These are phyloP conservation scores for Ochromonadaceae sp. DNA, from an alignment of 352 stramenopile genomes.

Conservation along the genomic window DNA sequence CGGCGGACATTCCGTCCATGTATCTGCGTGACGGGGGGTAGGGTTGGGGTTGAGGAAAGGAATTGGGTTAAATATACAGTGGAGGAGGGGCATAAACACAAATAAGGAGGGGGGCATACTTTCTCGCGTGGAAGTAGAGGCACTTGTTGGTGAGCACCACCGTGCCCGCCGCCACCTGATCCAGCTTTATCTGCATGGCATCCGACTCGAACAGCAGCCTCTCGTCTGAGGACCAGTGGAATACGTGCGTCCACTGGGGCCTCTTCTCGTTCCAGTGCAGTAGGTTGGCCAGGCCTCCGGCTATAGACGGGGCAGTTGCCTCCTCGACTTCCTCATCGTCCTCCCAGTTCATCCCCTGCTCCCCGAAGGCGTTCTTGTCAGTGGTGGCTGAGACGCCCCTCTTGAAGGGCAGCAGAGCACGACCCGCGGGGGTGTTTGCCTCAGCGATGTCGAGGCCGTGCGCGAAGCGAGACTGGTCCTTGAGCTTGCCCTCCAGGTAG, in stretches of 20 bases:
- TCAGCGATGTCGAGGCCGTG: neutral
- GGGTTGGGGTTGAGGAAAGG: too few species aligned
- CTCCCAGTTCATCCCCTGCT: too few species aligned
- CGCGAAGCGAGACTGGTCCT: neutral
- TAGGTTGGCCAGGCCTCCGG: too few species aligned
- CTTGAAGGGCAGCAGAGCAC: too few species aligned
- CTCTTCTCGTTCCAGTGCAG: neutral
- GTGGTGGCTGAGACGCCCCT: too few species aligned
- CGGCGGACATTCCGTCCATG: too few species aligned
- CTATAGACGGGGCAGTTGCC: too few species aligned
- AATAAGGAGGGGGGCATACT: neutral
- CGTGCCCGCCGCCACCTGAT: neutral
- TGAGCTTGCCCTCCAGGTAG: constrained; percentile 11
- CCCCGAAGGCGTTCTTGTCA: too few species aligned
- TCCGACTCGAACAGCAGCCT: neutral
- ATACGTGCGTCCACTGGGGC: neutral
- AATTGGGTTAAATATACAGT: too few species aligned
- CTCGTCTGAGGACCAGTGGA: constrained; percentile 2
- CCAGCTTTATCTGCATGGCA: neutral
- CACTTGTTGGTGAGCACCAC: constrained; percentile 15
- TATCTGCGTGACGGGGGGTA: too few species aligned
- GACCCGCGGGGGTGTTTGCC: neutral
- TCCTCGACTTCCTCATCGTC: too few species aligned
- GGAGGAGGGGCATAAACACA: too few species aligned
- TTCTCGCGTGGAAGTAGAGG: constrained; percentile 11